These are phyloP conservation scores for Gossypium thurberi DNA, from an alignment of 345 rosid genomes.

Conservation along the genomic window DNA sequence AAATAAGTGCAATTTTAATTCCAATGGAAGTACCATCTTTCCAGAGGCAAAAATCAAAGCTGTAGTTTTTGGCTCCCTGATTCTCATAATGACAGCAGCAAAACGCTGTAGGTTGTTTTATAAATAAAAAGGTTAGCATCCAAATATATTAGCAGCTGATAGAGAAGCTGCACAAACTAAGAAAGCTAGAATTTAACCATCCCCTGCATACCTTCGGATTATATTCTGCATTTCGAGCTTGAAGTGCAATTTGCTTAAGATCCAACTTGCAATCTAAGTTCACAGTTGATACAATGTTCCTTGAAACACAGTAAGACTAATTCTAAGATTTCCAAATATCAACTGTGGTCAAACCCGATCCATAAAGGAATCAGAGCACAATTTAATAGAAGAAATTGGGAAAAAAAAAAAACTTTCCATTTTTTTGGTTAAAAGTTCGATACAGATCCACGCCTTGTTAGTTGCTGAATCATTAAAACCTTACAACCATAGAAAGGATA, in stretches of 20 bases:
- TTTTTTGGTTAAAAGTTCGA: not conserved
- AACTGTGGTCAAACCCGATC: not conserved
- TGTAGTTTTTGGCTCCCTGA: slow-evolving; percentile 74
- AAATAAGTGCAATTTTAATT: not conserved
- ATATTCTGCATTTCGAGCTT: slow-evolving; percentile 79
- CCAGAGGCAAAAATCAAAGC: slow-evolving; percentile 83
- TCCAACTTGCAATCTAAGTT: slow-evolving; percentile 78
- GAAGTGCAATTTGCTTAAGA: slow-evolving; percentile 63
- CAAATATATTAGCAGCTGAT: not conserved
- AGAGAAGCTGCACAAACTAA: not conserved
- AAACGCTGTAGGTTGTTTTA: slow-evolving; percentile 43
- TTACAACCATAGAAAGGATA: not conserved
- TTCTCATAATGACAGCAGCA: slow-evolving; percentile 87
- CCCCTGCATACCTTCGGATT: slow-evolving; percentile 49
- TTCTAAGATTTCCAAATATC: not conserved
- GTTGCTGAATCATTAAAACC: not conserved
- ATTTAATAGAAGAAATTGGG: not conserved
- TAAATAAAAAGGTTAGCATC: not conserved
- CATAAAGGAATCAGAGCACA: not conserved
- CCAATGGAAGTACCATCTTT: slow-evolving; percentile 55
- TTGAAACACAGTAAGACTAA: slow-evolving; percentile 16
- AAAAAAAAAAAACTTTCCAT: not conserved
- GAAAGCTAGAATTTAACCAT: not conserved
- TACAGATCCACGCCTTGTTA: not conserved
- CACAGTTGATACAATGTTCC: slow-evolving; percentile 76